phyloP scores from a whole-genome alignment of 805 yeast genomes.

The Cyberlindnera xishuangbannaensis region DNA sequence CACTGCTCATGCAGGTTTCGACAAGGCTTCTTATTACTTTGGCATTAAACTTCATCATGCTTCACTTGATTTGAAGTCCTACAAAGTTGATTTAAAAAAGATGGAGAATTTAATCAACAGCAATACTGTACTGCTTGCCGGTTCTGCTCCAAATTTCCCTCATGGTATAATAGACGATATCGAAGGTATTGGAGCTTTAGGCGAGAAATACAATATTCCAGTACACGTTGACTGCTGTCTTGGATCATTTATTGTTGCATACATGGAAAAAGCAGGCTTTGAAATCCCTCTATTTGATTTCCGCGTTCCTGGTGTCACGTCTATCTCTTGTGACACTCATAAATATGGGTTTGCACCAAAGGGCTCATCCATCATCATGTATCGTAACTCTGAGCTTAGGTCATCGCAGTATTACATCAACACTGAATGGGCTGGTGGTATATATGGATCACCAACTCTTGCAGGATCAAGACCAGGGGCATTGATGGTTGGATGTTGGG shows the following conservation, averaged over 20 bases:
- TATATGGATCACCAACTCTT: constrained; percentile 92
- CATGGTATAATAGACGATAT: constrained; percentile 95
- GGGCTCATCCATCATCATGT: constrained; percentile 91
- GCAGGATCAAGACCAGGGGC: constrained; percentile 99
- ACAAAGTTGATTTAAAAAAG: constrained; percentile 56
- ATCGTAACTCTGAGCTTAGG: constrained; percentile 62
- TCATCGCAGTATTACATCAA: constrained; percentile 78
- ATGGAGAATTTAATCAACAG: constrained; percentile 61
- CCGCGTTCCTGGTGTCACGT: constrained; percentile 86
- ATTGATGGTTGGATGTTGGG: constrained; percentile 97
- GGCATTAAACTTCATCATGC: constrained; percentile 80
- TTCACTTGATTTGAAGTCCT: constrained; percentile 62
- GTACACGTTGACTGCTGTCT: constrained; percentile 94
- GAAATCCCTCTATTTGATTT: constrained; percentile 63
- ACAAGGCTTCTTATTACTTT: constrained; percentile 88
- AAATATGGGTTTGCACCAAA: constrained; percentile 98
- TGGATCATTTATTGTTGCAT: constrained; percentile 87
- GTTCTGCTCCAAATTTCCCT: constrained; percentile 97
- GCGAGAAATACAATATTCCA: constrained; percentile 55
- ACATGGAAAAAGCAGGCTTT: constrained; percentile 58
- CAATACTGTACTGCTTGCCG: constrained; percentile 80
- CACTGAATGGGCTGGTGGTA: constrained; percentile 89
- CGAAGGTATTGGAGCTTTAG: constrained; percentile 61
- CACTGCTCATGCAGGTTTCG: constrained; percentile 92
- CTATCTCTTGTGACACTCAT: constrained; percentile 99